Percentiles rank a stretch among this genome's conserved stretches.
Evolutionary conservation across 192 early-diverging fungal genomes (phyloP).

Genomic region (Gigaspora rosea): DNA sequence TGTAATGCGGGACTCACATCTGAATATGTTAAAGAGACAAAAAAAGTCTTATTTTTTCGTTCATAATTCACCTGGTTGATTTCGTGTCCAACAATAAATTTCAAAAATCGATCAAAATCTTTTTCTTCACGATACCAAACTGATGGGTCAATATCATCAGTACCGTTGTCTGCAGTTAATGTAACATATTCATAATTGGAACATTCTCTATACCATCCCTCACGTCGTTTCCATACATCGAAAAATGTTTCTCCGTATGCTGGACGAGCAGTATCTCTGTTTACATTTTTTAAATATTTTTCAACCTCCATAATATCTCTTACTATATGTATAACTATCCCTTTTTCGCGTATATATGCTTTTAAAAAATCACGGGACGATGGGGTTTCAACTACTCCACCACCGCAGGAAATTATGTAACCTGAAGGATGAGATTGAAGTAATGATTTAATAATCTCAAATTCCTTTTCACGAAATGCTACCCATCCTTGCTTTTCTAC

Average conservation of each 20-base stretch:
- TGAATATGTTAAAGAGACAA: conserved; percentile 84
- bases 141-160: conserved; percentile 48
- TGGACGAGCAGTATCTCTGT: conserved; percentile 80
- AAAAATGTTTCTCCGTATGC: conserved; percentile 79
- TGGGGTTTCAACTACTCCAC: conserved; percentile 88
- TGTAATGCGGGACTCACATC: conserved; percentile 57
- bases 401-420: conserved; percentile 88
- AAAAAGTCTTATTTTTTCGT: conserved; percentile 56
- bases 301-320: conserved; percentile 78
- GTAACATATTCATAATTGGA: conserved; percentile 73
- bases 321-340: conserved; percentile 77
- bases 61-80: conserved; percentile 34
- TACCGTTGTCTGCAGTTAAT: conserved; percentile 42
- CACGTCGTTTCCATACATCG: conserved; percentile 77
- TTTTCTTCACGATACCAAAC: conserved; percentile 75
- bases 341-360: conserved; percentile 55
- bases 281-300: conserved; percentile 62
- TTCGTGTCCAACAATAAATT: conserved; percentile 59
- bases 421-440: conserved; percentile 59
- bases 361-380: conserved; percentile 69
- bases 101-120: conserved; percentile 73
- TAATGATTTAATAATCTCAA: conserved; percentile 60
- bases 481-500: conserved; percentile 82
- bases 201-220: conserved; percentile 74
- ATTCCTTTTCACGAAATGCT: conserved; percentile 83